These are phyloP conservation scores for Pseudogymnoascus sp. DNA, from an alignment of 2,329 filamentous ascomycete genomes.

Conservation along the genomic window DNA sequence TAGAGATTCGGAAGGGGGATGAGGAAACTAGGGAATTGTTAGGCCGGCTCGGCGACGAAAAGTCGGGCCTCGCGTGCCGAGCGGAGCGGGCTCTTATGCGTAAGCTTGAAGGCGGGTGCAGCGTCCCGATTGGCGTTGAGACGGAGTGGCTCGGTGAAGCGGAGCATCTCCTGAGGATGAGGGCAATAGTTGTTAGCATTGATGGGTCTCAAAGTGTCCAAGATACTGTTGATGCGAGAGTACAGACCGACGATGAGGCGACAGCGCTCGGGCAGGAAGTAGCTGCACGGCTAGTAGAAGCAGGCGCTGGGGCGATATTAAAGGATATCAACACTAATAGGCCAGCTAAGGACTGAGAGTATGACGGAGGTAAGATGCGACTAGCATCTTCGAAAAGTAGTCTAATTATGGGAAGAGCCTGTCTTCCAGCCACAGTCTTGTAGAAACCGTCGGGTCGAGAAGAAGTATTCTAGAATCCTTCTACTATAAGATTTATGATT, in stretches of 20 bases:
- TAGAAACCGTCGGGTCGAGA: too few relatives aligned
- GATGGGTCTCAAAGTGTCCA: conserved; percentile 43
- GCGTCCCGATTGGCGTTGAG: conserved; percentile 86
- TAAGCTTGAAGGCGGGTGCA: conserved; percentile 84
- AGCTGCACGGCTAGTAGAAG: conserved; percentile 39
- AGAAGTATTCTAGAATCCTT: too few relatives aligned
- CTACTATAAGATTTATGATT: too few relatives aligned
- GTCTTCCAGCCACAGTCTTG: too few relatives aligned
- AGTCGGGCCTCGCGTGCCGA: conserved; percentile 60
- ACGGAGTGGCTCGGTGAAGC: conserved; percentile 50
- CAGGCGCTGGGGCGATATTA: conserved; percentile 70
- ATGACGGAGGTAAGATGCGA: too few relatives aligned
- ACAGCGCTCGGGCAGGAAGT: conserved; percentile 39
- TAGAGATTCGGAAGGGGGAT: conserved; percentile 70
- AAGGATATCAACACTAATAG: conserved; percentile 55
- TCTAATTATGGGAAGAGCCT: too few relatives aligned
- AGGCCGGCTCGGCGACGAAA: conserved; percentile 48
- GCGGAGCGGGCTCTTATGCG: conserved; percentile 76
- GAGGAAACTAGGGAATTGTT: conserved; percentile 50
- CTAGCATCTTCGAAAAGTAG: too few relatives aligned
- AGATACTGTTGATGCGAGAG: conserved; percentile 1
- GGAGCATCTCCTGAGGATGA: conserved; percentile 41
- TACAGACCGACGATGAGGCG: conserved; percentile 7
- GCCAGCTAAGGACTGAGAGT: conserved; percentile 10
- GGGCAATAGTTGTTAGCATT: conserved; percentile 71